phyloP scores from a whole-genome alignment of 345 rosid genomes.

The Clausena lansium region DNA sequence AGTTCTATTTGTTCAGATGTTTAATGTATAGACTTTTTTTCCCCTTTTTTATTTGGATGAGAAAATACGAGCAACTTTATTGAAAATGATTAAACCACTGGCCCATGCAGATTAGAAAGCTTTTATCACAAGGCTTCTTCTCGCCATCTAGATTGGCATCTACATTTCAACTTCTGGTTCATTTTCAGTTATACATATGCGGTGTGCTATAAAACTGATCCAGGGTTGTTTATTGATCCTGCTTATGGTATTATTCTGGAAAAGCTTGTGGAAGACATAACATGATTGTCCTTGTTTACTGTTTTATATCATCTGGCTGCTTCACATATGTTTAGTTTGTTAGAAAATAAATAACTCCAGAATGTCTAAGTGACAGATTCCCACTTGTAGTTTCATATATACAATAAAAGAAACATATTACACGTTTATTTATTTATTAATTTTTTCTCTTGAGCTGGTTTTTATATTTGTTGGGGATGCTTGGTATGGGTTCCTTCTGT shows the following conservation, averaged over 20 bases:
- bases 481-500: slow-evolving; percentile 99
- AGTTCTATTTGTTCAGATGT: neutral
- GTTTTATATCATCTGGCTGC: neutral
- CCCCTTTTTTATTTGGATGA: neutral
- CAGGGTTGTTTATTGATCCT: neutral
- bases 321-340: neutral
- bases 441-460: slow-evolving; percentile 70
- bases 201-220: neutral
- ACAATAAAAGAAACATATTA: neutral
- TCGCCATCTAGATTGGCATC: neutral
- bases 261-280: neutral
- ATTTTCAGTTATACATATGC: neutral
- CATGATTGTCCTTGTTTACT: neutral
- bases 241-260: neutral
- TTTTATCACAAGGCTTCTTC: neutral
- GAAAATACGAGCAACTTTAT: neutral
- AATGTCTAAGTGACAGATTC: neutral
- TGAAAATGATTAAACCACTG: neutral
- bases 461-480: slow-evolving; percentile 99
- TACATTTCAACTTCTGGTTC: neutral
- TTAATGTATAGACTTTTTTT: neutral
- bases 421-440: neutral
- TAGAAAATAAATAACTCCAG: neutral
- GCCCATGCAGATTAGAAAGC: neutral
- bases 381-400: neutral